Evolutionary conservation across 2,329 filamentous ascomycete species (phyloP).

Genomic region (Verticillium nubilum): DNA sequence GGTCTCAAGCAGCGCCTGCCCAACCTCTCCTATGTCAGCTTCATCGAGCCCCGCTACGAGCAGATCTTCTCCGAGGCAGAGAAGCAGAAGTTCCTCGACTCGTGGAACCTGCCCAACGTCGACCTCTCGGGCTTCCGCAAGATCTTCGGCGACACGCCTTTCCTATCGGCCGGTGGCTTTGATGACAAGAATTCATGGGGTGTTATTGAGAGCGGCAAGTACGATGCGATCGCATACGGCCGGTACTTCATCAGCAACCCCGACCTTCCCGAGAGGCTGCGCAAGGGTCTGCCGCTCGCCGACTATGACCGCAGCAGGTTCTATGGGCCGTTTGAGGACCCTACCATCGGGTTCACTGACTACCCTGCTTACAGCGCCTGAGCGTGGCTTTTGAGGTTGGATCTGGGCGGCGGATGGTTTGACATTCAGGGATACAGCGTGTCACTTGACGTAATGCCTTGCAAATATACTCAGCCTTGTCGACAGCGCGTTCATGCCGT

Average conservation of each 20-base stretch:
- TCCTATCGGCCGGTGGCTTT: slow-evolving; percentile 52
- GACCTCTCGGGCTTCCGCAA: slow-evolving; percentile 40
- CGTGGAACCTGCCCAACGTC: slow-evolving; percentile 39
- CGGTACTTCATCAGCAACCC: slow-evolving; percentile 43
- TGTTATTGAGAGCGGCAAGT: slow-evolving; percentile 32
- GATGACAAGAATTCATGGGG: slow-evolving; percentile 43
- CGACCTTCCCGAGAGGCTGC: slow-evolving; percentile 37
- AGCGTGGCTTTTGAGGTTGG: neutral
- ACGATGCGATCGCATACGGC: slow-evolving; percentile 41
- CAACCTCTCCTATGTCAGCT: slow-evolving; percentile 46
- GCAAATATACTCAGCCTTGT: too few species aligned
- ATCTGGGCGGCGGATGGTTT: neutral
- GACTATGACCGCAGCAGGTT: slow-evolving; percentile 38
- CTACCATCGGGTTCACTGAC: slow-evolving; percentile 26
- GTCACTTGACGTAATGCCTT: too few species aligned
- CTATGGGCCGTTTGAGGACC: slow-evolving; percentile 33
- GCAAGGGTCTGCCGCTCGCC: slow-evolving; percentile 30
- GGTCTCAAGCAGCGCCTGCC: slow-evolving; percentile 39
- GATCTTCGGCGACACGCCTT: slow-evolving; percentile 46
- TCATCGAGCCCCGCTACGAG: slow-evolving; percentile 50
- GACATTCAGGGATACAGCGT: too few species aligned
- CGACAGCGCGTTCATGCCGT: too few species aligned
- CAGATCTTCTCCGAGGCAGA: slow-evolving; percentile 42
- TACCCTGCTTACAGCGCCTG: slow-evolving; percentile 18
- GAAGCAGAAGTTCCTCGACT: slow-evolving; percentile 41